Base-by-base conservation (phyloP, 306 rosid genomes). In the Begonia masoniana region DNA sequence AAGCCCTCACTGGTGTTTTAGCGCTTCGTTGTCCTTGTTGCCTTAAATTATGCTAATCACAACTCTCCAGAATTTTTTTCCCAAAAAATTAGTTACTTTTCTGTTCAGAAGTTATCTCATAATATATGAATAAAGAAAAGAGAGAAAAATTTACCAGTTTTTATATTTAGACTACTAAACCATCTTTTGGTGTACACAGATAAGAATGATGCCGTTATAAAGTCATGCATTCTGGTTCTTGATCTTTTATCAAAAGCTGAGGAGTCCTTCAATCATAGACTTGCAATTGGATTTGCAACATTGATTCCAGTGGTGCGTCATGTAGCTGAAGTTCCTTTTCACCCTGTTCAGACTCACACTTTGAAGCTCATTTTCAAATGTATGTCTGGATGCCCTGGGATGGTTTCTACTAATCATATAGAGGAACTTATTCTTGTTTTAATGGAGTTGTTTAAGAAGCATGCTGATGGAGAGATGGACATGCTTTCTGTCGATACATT, bases 251-350 rank as follows among this genome's bases (percentile, higher is more conserved):
- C 97, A 51, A 68, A 68, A 51, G 83, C 94, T 12, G 76, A 78
- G 71, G 78, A 83, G 58, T 70, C 77, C 51, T 91, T 85, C 78
- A 83, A 74, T 62, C 74, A 61, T 59, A 81, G 94, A 71, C 94
- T 91, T 56, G 68, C 72, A 31, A 83, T 91, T 53, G 96, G 97
- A 60, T 81, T 91, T 79, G 71, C 91, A 56, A 75, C 94, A 69
- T 76, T 91, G 72, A 73, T 91, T 73, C 91, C 92, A 52, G 85
- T 76, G 58, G 62, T 91, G 41, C 67, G 68, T 48, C 71, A 91
- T 13, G 80, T 91, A 49, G 83, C 96, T 54, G 94, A 78, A 58
- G 71, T 86, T 71, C 99, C 96, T 54, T 77, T 85, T 62, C 96
- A 91, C 63, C 92, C 94, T 13, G 96, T 51, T 73, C 96, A 91